Evolutionary conservation across 768 basidiomycete species (phyloP).

Genomic region (Pluteus cervinus): DNA sequence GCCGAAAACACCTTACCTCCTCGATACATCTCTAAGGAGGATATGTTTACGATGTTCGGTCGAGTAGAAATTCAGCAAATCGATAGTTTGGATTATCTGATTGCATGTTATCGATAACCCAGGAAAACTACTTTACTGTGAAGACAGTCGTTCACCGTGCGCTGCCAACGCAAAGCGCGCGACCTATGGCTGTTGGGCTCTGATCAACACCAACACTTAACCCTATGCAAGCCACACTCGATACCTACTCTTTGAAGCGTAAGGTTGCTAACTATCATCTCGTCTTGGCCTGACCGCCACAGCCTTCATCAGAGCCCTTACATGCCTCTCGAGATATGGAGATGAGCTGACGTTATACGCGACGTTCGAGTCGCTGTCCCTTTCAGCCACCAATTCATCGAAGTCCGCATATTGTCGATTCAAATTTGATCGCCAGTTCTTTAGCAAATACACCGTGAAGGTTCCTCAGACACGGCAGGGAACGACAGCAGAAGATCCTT

Average conservation of each 20-base stretch:
- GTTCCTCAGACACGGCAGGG: constrained; percentile 10
- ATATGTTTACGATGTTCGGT: too few relatives aligned
- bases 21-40: too few relatives aligned
- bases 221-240: constrained; percentile 72
- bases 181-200: too few relatives aligned
- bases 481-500: constrained; percentile 32
- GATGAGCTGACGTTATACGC: constrained; percentile 74
- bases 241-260: constrained; percentile 50
- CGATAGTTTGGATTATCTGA: too few relatives aligned
- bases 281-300: constrained; percentile 13
- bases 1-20: too few relatives aligned
- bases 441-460: constrained; percentile 55
- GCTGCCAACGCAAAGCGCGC: too few relatives aligned
- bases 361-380: constrained; percentile 47
- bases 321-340: constrained; percentile 76
- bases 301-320: constrained; percentile 73
- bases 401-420: constrained; percentile 80
- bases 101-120: too few relatives aligned
- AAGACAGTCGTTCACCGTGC: too few relatives aligned
- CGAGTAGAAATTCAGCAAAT: too few relatives aligned
- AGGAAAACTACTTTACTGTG: too few relatives aligned
- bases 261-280: constrained; percentile 11
- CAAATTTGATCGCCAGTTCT: constrained; percentile 62
- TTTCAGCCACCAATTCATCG: constrained; percentile 75
- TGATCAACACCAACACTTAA: too few relatives aligned